Evolutionary conservation across 164 flowering plant species (phyloP), one percentile per base, ranked within the genome.

Genomic region (Tetrastigma voinierianum): DNA sequence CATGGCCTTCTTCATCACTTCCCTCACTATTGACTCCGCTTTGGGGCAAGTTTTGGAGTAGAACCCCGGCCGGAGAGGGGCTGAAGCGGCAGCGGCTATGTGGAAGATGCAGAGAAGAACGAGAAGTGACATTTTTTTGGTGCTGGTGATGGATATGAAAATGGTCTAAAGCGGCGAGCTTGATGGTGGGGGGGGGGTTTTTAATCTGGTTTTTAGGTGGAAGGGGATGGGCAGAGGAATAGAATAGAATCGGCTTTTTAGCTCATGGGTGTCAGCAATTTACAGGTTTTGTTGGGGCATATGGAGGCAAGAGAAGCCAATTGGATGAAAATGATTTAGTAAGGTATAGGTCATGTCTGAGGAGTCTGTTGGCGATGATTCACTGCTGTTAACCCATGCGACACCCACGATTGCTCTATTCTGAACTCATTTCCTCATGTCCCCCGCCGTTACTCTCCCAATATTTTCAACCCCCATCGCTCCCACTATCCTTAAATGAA

Each of bases 1-100:
- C 83, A 86, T 72, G 72, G 93, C 87, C 47, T 72, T 75, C 66
- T 14, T 46, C 75, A 91, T 79, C 66, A 78, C 87, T 15, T 75
- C 67, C 44, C 88, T 67, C 19, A 90, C 97, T 0, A 79, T 72
- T 1, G 40, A 25, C 70, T 92, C 96, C 0, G 96, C 97, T 20
- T 69, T 23, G 2, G 98, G 96, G 75, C 98, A 93, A 2, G 85
- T 76, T 32, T 84, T 59, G 1, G 85, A 64, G 85, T 91, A 93
- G 48, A 66, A 91, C 1, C 90, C 86, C 0, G 82, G 84, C 40
- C 71, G 84, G 69, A 87, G 90, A 2, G 67, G 61, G 16, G 70
- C 64, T 21, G 62, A 46, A 6, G 70, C 51, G 32, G 68, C 51
- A 20, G 70, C 74, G 13, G 59, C 5, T 15, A 9, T 32, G 19